Evolutionary conservation across 352 stramenopile species (phyloP).

Genomic region (Phytophthora hybrid): DNA sequence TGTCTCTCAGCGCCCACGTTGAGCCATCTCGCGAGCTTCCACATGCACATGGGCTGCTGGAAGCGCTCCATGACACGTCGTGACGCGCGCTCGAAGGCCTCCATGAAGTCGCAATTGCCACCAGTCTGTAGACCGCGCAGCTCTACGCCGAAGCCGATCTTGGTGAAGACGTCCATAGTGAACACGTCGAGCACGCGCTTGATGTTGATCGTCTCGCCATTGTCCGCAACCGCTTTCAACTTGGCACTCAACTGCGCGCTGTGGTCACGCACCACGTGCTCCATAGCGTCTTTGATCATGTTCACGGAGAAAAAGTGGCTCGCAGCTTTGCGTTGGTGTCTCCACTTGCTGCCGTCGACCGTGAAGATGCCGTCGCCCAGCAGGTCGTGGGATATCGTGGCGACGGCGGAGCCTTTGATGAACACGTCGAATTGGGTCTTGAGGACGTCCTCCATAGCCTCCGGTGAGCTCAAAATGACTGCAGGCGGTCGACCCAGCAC

Average conservation of each 20-base stretch:
- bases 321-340: slow-evolving; percentile 82
- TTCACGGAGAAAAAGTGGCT: slow-evolving; percentile 89
- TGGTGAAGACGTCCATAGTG: slow-evolving; percentile 77
- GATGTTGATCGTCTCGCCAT: slow-evolving; percentile 45
- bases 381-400: slow-evolving; percentile 56
- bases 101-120: slow-evolving; percentile 39
- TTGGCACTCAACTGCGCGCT: slow-evolving; percentile 40
- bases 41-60: slow-evolving; percentile 46
- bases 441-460: slow-evolving; percentile 64
- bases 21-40: slow-evolving; percentile 47
- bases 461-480: slow-evolving; percentile 50
- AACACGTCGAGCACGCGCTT: slow-evolving; percentile 65
- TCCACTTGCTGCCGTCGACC: slow-evolving; percentile 71
- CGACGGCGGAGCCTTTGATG: slow-evolving; percentile 57
- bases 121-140: slow-evolving; percentile 50
- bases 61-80: slow-evolving; percentile 48
- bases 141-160: slow-evolving; percentile 77
- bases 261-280: slow-evolving; percentile 53
- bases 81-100: slow-evolving; percentile 49
- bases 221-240: slow-evolving; percentile 22
- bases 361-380: slow-evolving; percentile 84
- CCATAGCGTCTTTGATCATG: slow-evolving; percentile 64
- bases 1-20: slow-evolving; percentile 36
- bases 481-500: slow-evolving; percentile 46
- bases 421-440: slow-evolving; percentile 83